Percentiles rank a stretch among this genome's conserved stretches.
Conservation (phyloP, 345 rosid genomes). For the Camelina hispida region DNA sequence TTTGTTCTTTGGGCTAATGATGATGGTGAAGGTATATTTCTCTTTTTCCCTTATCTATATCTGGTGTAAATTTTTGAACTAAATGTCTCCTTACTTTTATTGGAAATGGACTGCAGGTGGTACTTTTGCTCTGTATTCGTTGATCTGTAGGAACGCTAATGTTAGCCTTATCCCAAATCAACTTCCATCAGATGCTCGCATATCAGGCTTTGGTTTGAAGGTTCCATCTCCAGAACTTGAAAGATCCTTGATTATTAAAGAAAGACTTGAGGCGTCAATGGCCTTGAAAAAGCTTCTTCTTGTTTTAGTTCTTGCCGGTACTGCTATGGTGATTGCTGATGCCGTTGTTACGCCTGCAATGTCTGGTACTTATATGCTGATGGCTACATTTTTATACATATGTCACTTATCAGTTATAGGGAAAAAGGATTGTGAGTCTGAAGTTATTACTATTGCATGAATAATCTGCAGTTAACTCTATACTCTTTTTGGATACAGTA, state of each 20-base stretch:
- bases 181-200: conserved; percentile 94
- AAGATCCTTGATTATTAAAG: conserved; percentile 91
- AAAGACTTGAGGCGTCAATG: conserved; percentile 81
- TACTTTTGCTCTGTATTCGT: conserved; percentile 95
- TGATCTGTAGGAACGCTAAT: conserved; percentile 95
- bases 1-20: conserved; percentile 99
- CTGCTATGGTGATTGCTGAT: conserved; percentile 98
- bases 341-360: conserved; percentile 97
- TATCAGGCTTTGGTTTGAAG: conserved; percentile 93
- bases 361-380: conserved; percentile 69
- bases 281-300: conserved; percentile 83
- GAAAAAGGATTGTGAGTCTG: neutral
- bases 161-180: conserved; percentile 97
- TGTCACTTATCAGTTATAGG: neutral
- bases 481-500: conserved; percentile 59
- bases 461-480: conserved; percentile 19
- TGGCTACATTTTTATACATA: neutral
- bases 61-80: neutral
- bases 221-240: conserved; percentile 98
- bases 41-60: conserved; percentile 13
- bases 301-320: conserved; percentile 89
- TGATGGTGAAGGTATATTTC: conserved; percentile 87
- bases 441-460: neutral
- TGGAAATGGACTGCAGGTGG: conserved; percentile 67
- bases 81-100: neutral